Conservation (phyloP, 495 filamentous ascomycete genomes). For the Pseudoneurospora amorphoporcata region DNA sequence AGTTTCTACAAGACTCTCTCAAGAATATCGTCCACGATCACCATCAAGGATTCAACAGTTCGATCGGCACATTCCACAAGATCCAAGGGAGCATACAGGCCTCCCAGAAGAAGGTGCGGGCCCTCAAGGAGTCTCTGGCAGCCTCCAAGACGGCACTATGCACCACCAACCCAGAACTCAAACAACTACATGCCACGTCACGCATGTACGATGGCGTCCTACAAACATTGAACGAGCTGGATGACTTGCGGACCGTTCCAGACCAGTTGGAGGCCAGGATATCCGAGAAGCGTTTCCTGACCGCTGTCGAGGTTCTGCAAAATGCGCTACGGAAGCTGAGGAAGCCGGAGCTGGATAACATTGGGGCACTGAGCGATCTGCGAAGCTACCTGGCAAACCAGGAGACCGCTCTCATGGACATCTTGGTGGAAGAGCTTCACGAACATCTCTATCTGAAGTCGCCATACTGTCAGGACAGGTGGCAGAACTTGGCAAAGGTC, state of each 20-base stretch:
- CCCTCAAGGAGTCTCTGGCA: constrained; percentile 71
- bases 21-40: constrained; percentile 98
- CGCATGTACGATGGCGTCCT: constrained; percentile 88
- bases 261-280: constrained; percentile 88
- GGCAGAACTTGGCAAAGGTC: constrained; percentile 60
- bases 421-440: constrained; percentile 90
- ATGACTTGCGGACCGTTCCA: constrained; percentile 81
- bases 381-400: constrained; percentile 86
- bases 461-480: constrained; percentile 88
- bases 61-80: constrained; percentile 96
- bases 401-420: constrained; percentile 83
- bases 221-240: constrained; percentile 71
- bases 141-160: constrained; percentile 73
- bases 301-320: constrained; percentile 84
- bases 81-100: constrained; percentile 88
- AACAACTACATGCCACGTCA: constrained; percentile 72
- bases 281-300: constrained; percentile 90
- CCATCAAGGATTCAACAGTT: constrained; percentile 98
- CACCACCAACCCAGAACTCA: constrained; percentile 82
- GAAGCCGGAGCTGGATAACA: constrained; percentile 80
- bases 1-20: constrained; percentile 77
- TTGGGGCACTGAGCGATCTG: constrained; percentile 80
- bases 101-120: constrained; percentile 76
- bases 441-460: constrained; percentile 96
- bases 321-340: constrained; percentile 73